Conservation (phyloP, 768 basidiomycete species). For the Cystoderma amianthinum region DNA sequence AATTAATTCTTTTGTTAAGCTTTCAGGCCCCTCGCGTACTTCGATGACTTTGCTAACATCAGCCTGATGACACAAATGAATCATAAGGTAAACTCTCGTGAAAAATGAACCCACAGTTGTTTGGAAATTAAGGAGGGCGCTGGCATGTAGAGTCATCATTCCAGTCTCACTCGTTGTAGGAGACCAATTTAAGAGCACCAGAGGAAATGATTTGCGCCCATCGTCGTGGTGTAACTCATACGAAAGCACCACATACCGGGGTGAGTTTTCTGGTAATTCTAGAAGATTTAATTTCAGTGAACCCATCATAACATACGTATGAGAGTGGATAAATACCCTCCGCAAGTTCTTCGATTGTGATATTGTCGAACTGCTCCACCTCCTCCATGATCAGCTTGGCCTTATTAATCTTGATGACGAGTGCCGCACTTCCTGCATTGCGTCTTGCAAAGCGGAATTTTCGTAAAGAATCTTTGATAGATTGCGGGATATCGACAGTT, state of each 20-base stretch:
- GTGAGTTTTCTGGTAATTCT: constrained; percentile 87
- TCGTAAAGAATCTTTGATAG: constrained; percentile 70
- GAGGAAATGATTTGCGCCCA: constrained; percentile 78
- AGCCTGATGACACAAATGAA: constrained; percentile 34
- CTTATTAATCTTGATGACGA: constrained; percentile 91
- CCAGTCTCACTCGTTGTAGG: constrained; percentile 73
- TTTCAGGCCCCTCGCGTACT: constrained; percentile 74
- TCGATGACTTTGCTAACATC: constrained; percentile 79
- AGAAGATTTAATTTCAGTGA: constrained; percentile 1
- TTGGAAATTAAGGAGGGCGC: constrained; percentile 76
- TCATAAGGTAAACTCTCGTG: background rate
- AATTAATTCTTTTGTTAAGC: constrained; percentile 66
- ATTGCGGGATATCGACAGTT: constrained; percentile 83
- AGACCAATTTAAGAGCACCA: constrained; percentile 86
- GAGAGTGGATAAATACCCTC: constrained; percentile 53
- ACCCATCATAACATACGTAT: background rate
- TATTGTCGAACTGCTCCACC: constrained; percentile 71
- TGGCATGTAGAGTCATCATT: constrained; percentile 77
- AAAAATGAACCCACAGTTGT: constrained; percentile 44
- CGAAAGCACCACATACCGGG: constrained; percentile 80
- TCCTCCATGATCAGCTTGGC: constrained; percentile 73
- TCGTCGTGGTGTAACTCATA: constrained; percentile 77
- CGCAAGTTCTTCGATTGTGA: constrained; percentile 78
- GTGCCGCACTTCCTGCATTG: constrained; percentile 65
- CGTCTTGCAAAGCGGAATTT: constrained; percentile 77